phyloP scores from a whole-genome alignment of 208 protist species.

The Leptomonas pyrrhocoris region DNA sequence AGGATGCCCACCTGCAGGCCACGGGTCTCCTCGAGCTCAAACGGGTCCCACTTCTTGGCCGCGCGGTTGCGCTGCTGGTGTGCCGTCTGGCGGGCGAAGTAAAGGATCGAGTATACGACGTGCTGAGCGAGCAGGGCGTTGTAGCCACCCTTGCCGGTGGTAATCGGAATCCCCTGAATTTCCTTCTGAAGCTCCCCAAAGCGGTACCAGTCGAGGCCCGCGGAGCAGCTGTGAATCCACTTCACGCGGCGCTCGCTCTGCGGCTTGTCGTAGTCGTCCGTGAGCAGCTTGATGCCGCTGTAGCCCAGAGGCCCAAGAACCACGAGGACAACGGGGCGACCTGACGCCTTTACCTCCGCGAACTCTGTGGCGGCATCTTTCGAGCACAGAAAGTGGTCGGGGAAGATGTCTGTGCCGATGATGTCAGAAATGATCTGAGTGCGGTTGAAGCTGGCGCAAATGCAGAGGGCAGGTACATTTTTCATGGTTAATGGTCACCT shows the following conservation, averaged over 20 bases:
- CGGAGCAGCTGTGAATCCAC: slow-evolving; percentile 69
- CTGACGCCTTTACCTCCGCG: slow-evolving; percentile 38
- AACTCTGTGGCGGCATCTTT: slow-evolving; percentile 15
- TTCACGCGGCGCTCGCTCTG: slow-evolving; percentile 46
- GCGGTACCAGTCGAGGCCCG: slow-evolving; percentile 68
- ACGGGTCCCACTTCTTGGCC: slow-evolving; percentile 59
- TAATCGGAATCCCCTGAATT: slow-evolving; percentile 50
- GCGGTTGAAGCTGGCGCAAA: slow-evolving; percentile 28
- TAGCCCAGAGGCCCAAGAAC: slow-evolving; percentile 40
- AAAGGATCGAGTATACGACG: slow-evolving; percentile 68
- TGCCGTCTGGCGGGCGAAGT: slow-evolving; percentile 75
- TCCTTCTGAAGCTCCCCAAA: slow-evolving; percentile 35
- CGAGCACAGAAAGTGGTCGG: slow-evolving; percentile 17
- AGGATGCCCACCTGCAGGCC: slow-evolving; percentile 73
- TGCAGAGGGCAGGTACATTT: slow-evolving; percentile 23
- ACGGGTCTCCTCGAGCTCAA: slow-evolving; percentile 48
- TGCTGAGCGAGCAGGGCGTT: slow-evolving; percentile 57
- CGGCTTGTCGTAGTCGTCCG: slow-evolving; percentile 54
- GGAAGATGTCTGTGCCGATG: slow-evolving; percentile 29
- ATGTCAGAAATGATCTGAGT: slow-evolving; percentile 15
- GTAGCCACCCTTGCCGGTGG: slow-evolving; percentile 63
- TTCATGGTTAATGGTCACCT: neutral
- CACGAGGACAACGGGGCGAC: slow-evolving; percentile 42
- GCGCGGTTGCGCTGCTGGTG: slow-evolving; percentile 44
- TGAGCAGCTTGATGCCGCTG: slow-evolving; percentile 47